Percentiles rank a stretch among this genome's conserved stretches.
Conservation (phyloP, 805 yeast species). For the Tetrapisispora taiwanensis region DNA sequence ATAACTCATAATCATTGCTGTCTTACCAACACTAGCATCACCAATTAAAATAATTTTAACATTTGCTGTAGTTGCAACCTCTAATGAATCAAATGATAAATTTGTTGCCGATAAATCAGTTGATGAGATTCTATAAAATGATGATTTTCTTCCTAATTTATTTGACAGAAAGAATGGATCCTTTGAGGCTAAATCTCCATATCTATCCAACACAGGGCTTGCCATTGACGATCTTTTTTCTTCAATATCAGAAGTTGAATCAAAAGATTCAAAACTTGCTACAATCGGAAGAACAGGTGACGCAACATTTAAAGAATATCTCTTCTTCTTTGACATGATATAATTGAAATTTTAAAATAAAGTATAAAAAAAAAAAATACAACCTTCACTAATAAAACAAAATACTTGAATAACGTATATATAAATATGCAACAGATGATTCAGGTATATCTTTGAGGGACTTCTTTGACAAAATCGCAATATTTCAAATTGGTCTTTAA, state of each 20-base stretch:
- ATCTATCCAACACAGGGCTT: not conserved
- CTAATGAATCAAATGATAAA: slow-evolving; percentile 8
- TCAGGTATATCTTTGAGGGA: no score
- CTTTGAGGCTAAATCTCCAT: not conserved
- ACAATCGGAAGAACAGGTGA: slow-evolving; percentile 14
- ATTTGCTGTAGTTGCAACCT: slow-evolving; percentile 9
- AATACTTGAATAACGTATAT: no score
- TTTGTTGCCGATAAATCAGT: slow-evolving; percentile 4
- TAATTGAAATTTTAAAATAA: no score
- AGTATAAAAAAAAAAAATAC: no score
- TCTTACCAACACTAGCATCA: slow-evolving; percentile 40
- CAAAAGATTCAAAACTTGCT: slow-evolving; percentile 3
- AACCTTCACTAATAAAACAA: no score
- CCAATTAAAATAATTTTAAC: slow-evolving; percentile 35
- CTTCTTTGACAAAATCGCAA: no score
- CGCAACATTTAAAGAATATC: slow-evolving; percentile 10
- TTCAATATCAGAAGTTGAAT: not conserved
- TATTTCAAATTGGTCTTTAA: no score
- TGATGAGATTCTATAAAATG: slow-evolving; percentile 5
- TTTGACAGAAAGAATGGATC: slow-evolving; percentile 1
- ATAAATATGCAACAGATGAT: no score
- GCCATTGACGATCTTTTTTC: not conserved
- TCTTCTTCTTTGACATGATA: slow-evolving; percentile 10
- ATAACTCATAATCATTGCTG: slow-evolving; percentile 36
- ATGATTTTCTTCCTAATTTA: not conserved